Base-by-base conservation (phyloP, 768 basidiomycete genomes). In the Royoungia palumana region DNA sequence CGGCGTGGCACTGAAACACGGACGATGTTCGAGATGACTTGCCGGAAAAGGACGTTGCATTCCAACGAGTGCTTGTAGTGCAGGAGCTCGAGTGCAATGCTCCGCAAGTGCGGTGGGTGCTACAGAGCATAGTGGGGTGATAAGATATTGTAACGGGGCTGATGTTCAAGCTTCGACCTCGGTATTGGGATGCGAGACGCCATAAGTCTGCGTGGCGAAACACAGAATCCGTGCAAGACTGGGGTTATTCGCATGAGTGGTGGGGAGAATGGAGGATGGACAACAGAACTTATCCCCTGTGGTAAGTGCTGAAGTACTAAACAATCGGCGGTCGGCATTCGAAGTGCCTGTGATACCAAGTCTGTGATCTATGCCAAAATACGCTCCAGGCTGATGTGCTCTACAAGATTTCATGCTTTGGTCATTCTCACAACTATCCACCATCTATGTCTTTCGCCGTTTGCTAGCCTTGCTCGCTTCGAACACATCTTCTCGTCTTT, bases 401-500 rank as follows among this genome's bases (percentile, higher is more conserved):
- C 39, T 41, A 32, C 34, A 34, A 45, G 30, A 44, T 14, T 16
- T 42, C 19, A 30, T 28, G 28, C 28, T 12, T 28, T 13, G 11
- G 25, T 10, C 28, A 28, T 28, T 12, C 11, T 12, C 28, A n/a
- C n/a, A 4, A 28, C 34, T 32, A 39, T 38, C 34, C 43, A 46
- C 50, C 7, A 5, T 14, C 54, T 57, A 65, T 13, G 41, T 44
- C 46, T 56, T 66, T 21, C 66, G 57, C 47, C 87, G 76, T 62
- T 87, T 87, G 38, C 61, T 75, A 44, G 72, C 61, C 58, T 79
- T 82, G 54, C 67, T 75, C 11, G 75, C 70, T 37, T 88, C 86
- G 8, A 86, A 62, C 2, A 72, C 76, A 41, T 81, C 80, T 39
- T 87, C 87, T 64, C 78, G 83, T 51, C 87, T 75, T 40, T 81